Evolutionary conservation across 2,329 filamentous ascomycete genomes (phyloP), one percentile per base, ranked within the genome.

Genomic region (Trichoderma simmonsii): DNA sequence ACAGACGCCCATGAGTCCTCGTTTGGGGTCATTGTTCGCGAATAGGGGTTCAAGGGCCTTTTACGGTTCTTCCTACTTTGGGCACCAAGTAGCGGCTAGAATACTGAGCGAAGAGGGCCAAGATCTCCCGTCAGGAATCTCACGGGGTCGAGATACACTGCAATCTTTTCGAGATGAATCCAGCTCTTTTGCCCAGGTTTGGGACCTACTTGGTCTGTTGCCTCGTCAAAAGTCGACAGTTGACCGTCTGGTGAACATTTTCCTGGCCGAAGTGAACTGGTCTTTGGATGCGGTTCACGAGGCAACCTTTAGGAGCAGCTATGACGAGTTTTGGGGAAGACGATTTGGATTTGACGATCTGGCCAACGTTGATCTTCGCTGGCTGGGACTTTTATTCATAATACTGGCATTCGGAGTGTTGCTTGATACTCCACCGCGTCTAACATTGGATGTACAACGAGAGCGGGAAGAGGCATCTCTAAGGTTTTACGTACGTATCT

Each of bases 41-140:
- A 69, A 60, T n/a, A 68, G 65, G 56, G 56, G 65, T 12, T n/a
- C 56, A 3, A 30, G 65, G 21, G 34, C 65, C 56, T 69, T 60
- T 48, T 69, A 69, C 8, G 65, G 54, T 34, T 69, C 65, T 34
- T 69, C 65, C 28, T 69, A 69, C 26, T 69, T 60, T 69, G 65
- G 65, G 1, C 54, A 69, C 28, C 65, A 69, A 28, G 65, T 69
- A 15, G 65, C 56, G 15, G 56, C 65, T 1, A 32, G 65, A 12
- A 69, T 69, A 59, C 28, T 69, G 18, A 69, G 65, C 21, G 65
- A 69, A 51, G 65, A 69, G n/a, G 65, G 65, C 7, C 56, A 59
- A 2, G 65, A 69, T 14, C 56, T 69, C 11, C 56, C 56, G 4
- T 57, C 65, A n/a, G 65, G 65, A 11, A 43, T 69, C 43, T 60